Conservation (phyloP, 192 early-diverging fungal genomes). For the Chytriomyces confervae region DNA sequence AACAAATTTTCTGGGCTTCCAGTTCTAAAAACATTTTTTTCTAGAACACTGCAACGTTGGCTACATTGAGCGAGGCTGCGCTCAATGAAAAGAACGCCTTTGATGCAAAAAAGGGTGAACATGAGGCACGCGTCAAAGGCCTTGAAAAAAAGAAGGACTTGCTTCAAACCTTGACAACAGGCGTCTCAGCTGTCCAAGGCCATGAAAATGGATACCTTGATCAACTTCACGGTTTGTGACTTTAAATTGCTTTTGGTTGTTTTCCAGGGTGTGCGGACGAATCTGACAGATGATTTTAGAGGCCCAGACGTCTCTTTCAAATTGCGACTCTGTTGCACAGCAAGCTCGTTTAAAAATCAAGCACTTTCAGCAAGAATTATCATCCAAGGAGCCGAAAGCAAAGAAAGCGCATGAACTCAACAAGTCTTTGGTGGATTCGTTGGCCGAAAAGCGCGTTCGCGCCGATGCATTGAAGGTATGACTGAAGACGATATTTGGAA, state of each 20-base stretch:
- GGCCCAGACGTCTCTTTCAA: slow-evolving; percentile 33
- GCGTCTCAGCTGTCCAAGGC: slow-evolving; percentile 86
- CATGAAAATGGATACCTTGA: slow-evolving; percentile 96
- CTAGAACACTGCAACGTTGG: not conserved
- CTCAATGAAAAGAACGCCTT: slow-evolving; percentile 12
- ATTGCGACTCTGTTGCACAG: slow-evolving; percentile 52
- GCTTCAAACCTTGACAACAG: slow-evolving; percentile 91
- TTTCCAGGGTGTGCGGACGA: not conserved
- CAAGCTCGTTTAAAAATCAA: slow-evolving; percentile 82
- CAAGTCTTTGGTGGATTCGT: slow-evolving; percentile 56
- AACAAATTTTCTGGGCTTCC: not conserved
- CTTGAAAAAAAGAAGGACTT: slow-evolving; percentile 71
- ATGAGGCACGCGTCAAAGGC: slow-evolving; percentile 61
- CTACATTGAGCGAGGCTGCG: not conserved
- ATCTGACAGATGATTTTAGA: slow-evolving; percentile 4
- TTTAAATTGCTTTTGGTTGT: too few species aligned
- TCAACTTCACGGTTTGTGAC: slow-evolving; percentile 81
- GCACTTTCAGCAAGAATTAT: slow-evolving; percentile 75
- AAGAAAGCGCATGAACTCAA: slow-evolving; percentile 73
- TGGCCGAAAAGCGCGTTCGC: slow-evolving; percentile 44
- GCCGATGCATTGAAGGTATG: slow-evolving; percentile 11
- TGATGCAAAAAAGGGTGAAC: slow-evolving; percentile 57
- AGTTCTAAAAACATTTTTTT: not conserved
- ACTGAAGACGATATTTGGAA: not conserved
- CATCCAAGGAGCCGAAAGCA: slow-evolving; percentile 71